phyloP scores from a whole-genome alignment of 2,329 filamentous ascomycete genomes.

The Sordariomycetes sp. region DNA sequence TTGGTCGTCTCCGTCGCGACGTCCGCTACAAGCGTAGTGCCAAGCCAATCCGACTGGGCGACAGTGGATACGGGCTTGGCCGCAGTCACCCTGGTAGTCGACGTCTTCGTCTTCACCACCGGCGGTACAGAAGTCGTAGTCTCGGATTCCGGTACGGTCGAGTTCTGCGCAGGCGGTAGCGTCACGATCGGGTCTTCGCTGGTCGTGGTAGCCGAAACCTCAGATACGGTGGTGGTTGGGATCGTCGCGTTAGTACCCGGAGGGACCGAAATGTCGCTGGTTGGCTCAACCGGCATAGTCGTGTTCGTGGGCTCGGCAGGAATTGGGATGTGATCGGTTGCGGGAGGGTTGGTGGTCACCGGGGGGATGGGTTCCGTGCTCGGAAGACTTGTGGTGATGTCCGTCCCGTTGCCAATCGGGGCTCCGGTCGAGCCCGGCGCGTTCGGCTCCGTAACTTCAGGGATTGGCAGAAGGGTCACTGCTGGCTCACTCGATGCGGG shows the following conservation, averaged over 20 bases:
- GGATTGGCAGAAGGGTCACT: neutral
- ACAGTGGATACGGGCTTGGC: neutral
- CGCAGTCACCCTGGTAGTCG: slow-evolving; percentile 8
- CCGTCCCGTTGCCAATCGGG: neutral
- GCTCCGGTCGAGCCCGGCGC: neutral
- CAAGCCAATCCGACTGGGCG: slow-evolving; percentile 7
- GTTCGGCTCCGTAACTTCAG: slow-evolving; percentile 1
- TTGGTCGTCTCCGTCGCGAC: slow-evolving; percentile 7
- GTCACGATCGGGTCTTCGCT: neutral
- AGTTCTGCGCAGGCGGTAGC: neutral
- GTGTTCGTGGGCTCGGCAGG: slow-evolving; percentile 8
- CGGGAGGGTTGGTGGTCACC: slow-evolving; percentile 3
- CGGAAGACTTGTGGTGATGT: slow-evolving; percentile 8
- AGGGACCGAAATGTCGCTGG: slow-evolving; percentile 1
- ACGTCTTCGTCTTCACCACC: slow-evolving; percentile 7
- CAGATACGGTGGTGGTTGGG: neutral
- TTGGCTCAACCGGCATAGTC: neutral
- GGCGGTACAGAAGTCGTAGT: neutral
- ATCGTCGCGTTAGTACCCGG: neutral
- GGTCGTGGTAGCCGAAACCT: neutral
- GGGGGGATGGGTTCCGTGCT: slow-evolving; percentile 5
- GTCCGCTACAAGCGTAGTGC: slow-evolving; percentile 7
- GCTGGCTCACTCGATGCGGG: neutral
- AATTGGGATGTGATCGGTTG: neutral
- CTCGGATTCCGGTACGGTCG: neutral